phyloP scores from a whole-genome alignment of 1,284 basidiomycete species.

The Inonotus hispidus region DNA sequence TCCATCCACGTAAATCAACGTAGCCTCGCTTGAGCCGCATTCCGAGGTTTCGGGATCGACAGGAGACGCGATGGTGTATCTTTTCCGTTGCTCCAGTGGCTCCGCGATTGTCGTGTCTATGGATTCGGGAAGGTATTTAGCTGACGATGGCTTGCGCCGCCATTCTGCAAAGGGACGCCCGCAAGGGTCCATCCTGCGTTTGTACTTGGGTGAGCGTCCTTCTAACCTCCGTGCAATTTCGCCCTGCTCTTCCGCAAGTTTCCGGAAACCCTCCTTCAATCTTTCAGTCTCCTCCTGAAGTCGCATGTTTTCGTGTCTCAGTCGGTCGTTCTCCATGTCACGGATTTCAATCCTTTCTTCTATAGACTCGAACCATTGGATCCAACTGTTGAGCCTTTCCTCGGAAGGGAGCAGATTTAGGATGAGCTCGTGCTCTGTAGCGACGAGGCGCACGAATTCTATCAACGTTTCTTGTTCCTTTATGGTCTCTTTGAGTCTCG shows the following conservation, averaged over 20 bases:
- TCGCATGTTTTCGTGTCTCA: neutral
- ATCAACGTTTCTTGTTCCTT: neutral
- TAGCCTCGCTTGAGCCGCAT: neutral
- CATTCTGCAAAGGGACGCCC: constrained; percentile 3
- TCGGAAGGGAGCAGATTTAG: neutral
- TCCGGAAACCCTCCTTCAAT: neutral
- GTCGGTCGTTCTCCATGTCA: neutral
- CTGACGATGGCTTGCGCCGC: constrained; percentile 1
- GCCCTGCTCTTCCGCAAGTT: neutral
- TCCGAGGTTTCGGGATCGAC: neutral
- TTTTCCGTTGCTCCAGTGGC: neutral
- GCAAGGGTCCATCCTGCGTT: neutral
- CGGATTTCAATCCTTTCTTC: neutral
- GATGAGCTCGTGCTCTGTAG: neutral
- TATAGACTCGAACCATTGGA: neutral
- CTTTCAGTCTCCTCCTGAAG: neutral
- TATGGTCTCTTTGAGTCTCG: neutral
- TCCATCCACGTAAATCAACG: neutral
- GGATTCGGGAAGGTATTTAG: neutral
- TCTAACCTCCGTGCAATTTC: neutral
- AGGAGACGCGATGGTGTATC: neutral
- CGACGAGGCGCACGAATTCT: neutral
- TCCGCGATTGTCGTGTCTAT: constrained; percentile 3
- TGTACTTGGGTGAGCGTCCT: neutral
- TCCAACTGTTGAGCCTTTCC: neutral